Evolutionary conservation across 1,284 basidiomycete species (phyloP).

Genomic region (Rhodotorula sp.): DNA sequence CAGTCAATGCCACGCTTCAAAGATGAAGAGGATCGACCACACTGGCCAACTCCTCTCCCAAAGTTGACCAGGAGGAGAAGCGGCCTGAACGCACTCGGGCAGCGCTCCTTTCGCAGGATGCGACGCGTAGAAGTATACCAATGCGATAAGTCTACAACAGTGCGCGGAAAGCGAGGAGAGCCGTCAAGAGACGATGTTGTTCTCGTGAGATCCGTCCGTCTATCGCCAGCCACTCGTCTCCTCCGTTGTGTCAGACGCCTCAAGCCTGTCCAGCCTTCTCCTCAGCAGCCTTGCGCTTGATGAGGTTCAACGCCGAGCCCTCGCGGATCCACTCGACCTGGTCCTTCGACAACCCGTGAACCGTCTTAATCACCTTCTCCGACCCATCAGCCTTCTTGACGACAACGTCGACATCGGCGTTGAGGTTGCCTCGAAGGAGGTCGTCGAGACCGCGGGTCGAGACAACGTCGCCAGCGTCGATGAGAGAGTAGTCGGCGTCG

Average conservation of each 20-base stretch:
- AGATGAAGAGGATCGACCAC: too few relatives aligned
- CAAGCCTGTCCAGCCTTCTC: slow-evolving; percentile 2
- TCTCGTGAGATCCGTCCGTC: too few relatives aligned
- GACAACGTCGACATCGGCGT: slow-evolving; percentile 61
- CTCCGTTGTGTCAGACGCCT: too few relatives aligned
- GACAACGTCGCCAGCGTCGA: slow-evolving; percentile 72
- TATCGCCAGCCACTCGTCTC: too few relatives aligned
- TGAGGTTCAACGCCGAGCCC: slow-evolving; percentile 76
- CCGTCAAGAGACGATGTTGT: too few relatives aligned
- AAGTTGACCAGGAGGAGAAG: too few relatives aligned
- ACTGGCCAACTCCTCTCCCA: too few relatives aligned
- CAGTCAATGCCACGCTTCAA: too few relatives aligned
- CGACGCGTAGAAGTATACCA: background rate
- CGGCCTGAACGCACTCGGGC: too few relatives aligned
- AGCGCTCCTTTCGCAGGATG: background rate
- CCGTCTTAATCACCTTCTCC: slow-evolving; percentile 65
- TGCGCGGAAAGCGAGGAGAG: too few relatives aligned
- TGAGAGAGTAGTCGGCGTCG: slow-evolving; percentile 75
- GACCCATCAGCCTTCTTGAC: slow-evolving; percentile 69
- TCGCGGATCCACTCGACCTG: slow-evolving; percentile 58
- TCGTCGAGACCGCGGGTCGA: slow-evolving; percentile 58
- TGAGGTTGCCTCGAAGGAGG: slow-evolving; percentile 56
- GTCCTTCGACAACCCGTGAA: slow-evolving; percentile 83
- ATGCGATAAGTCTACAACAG: background rate
- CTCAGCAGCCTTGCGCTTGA: slow-evolving; percentile 23